Conservation (phyloP, 768 basidiomycete species). For the Galerina sulciceps region DNA sequence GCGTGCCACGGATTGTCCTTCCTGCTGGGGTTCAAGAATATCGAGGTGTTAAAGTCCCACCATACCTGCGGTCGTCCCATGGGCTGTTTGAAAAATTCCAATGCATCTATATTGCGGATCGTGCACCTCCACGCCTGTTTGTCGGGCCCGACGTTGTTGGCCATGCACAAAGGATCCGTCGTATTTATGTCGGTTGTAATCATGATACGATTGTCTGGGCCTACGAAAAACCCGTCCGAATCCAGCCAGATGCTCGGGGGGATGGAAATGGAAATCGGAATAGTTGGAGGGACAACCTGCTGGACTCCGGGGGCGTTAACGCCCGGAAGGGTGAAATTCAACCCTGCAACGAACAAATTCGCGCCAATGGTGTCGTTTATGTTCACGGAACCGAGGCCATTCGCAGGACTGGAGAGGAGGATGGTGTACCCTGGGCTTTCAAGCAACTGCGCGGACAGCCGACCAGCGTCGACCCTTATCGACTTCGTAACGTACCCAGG, state of each 20-base stretch:
- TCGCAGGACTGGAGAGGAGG: conserved; percentile 13
- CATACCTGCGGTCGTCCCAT: conserved; percentile 18
- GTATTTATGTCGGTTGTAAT: neutral
- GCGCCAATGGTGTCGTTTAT: conserved; percentile 17
- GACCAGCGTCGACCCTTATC: neutral
- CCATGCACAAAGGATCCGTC: neutral
- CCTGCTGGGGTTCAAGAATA: conserved; percentile 9
- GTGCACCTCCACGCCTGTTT: conserved; percentile 10
- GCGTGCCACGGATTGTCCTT: conserved; percentile 22
- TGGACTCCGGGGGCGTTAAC: neutral
- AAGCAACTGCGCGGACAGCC: conserved; percentile 10
- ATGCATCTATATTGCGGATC: conserved; percentile 8
- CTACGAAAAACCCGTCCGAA: conserved; percentile 19
- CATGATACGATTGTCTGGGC: conserved; percentile 15
- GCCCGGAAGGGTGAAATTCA: conserved; percentile 22
- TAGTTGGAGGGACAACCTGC: conserved; percentile 6
- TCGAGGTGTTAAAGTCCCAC: conserved; percentile 16
- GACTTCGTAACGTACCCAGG: conserved; percentile 22
- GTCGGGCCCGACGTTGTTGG: neutral
- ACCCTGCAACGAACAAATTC: conserved; percentile 17
- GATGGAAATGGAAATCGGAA: neutral
- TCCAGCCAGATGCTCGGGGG: conserved; percentile 23
- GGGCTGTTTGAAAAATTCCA: neutral
- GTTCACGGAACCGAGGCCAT: conserved; percentile 12
- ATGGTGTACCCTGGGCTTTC: conserved; percentile 15